These are phyloP conservation scores for Xylaria sp. DNA, from an alignment of 2,329 filamentous ascomycete species.

Conservation along the genomic window DNA sequence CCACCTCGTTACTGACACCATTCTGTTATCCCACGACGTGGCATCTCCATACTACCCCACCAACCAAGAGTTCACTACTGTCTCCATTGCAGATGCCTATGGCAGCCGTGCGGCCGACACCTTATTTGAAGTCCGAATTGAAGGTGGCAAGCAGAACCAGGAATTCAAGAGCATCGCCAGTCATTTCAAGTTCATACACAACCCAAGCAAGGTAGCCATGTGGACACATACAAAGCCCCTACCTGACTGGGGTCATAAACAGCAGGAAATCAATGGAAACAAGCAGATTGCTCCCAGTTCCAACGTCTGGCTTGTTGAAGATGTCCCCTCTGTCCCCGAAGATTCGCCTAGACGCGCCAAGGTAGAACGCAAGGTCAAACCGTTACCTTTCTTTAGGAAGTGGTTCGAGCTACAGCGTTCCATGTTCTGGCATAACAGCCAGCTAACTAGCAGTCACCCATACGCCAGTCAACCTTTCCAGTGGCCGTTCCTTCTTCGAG, in stretches of 20 bases:
- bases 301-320: slow-evolving; percentile 94
- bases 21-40: slow-evolving; percentile 93
- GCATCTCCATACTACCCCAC: slow-evolving; percentile 95
- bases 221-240: slow-evolving; percentile 96
- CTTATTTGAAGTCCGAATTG: slow-evolving; percentile 89
- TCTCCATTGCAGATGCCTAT: slow-evolving; percentile 72
- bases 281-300: slow-evolving; percentile 90
- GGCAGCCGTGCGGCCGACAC: slow-evolving; percentile 84
- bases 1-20: slow-evolving; percentile 83
- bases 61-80: slow-evolving; percentile 97
- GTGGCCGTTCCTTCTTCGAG: slow-evolving; percentile 96
- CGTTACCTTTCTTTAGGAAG: slow-evolving; percentile 86
- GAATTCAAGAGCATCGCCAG: slow-evolving; percentile 90
- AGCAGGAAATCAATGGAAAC: slow-evolving; percentile 99
- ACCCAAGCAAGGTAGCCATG: slow-evolving; percentile 96
- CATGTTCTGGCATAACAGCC: slow-evolving; percentile 99
- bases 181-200: slow-evolving; percentile 95
- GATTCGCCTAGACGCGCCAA: slow-evolving; percentile 77
- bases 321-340: slow-evolving; percentile 77
- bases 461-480: slow-evolving; percentile 95
- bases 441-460: slow-evolving; percentile 93
- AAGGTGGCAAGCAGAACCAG: slow-evolving; percentile 79
- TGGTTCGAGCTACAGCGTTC: slow-evolving; percentile 95
- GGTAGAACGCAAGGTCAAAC: slow-evolving; percentile 79
- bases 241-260: slow-evolving; percentile 97